Base-by-base conservation (phyloP, 306 rosid genomes). In the Dalbergia cultrata region DNA sequence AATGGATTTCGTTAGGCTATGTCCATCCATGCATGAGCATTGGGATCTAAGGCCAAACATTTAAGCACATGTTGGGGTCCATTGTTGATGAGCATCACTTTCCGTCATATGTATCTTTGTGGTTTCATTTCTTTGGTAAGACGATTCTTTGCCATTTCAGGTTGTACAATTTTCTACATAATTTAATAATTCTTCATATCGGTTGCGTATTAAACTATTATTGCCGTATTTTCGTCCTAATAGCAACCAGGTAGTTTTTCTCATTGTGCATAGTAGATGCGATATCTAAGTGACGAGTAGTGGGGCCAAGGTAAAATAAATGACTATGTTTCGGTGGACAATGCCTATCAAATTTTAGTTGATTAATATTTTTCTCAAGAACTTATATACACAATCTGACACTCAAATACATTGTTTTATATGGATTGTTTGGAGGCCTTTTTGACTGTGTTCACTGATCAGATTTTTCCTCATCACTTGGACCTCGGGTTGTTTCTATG, bases 261-360 rank as follows among this genome's bases (percentile, higher is more conserved):
- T 26, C 9, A 3, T 60, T 12, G 45, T 50, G 35, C 41, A 73
- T 45, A 35, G 8, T 50, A 62, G 63, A 62, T 76, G 60, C 61
- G 33, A 22, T 37, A 64, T 72, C 17, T 13, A 3, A 39, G 54
- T 31, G 62, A 81, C 58, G 49, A 35, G 52, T 33, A 67, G 12
- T 59, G 9, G 52, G n/a, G 59, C 34, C 72, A 59, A 61, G 31
- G 31, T 64, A 43, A 52, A 82, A 62, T 77, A 63, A 76, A 77
- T 82, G 43, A 52, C 10, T 31, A 31, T n/a, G 73, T 17, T 17
- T 76, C 31, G 85, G 59, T 70, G 76, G 47, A 49, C 50, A 31
- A 61, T 76, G 17, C 61, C 53, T 75, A 41, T 69, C 67, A 69
- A 69, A n/a, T 62, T 57, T 49, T 58, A 8, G 50, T 59, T 41